These are phyloP conservation scores for Mycena haematopus DNA, from an alignment of 768 basidiomycete genomes.

Conservation along the genomic window DNA sequence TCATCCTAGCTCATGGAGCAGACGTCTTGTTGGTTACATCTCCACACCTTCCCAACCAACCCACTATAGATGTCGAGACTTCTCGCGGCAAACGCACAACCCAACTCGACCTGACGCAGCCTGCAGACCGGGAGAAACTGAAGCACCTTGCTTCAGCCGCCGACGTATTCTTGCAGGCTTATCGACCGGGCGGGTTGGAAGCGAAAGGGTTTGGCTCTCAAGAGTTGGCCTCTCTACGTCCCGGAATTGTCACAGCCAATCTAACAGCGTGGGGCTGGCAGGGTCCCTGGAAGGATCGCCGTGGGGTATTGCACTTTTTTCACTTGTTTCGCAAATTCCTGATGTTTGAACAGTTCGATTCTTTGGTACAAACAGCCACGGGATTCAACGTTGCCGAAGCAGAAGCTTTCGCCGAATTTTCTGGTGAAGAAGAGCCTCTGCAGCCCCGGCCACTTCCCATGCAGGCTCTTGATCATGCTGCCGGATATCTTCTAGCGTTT, in stretches of 20 bases:
- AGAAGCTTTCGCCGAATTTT: conserved; percentile 47
- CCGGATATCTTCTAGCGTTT: conserved; percentile 64
- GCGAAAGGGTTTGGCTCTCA: conserved; percentile 54
- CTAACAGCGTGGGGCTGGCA: conserved; percentile 64
- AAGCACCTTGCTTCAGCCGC: conserved; percentile 44
- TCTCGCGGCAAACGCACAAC: conserved; percentile 69
- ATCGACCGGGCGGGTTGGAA: conserved; percentile 58
- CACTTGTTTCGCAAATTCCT: conserved; percentile 6
- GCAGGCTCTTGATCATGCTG: conserved; percentile 66
- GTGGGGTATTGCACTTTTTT: conserved; percentile 47
- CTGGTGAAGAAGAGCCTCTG: conserved; percentile 15
- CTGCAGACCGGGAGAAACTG: conserved; percentile 42
- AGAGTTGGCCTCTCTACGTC: conserved; percentile 44
- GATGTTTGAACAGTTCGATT: conserved; percentile 57
- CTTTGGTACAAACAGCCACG: conserved; percentile 65
- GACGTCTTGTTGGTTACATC: conserved; percentile 64
- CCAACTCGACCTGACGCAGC: conserved; percentile 56
- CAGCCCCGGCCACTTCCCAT: conserved; percentile 52
- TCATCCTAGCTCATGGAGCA: conserved; percentile 56
- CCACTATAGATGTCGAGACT: conserved; percentile 60
- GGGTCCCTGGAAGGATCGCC: conserved; percentile 59
- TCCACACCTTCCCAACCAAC: conserved; percentile 57
- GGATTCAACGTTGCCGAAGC: conserved; percentile 68
- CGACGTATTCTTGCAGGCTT: conserved; percentile 69
- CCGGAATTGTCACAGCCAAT: conserved; percentile 61